Percentiles rank a stretch among this genome's conserved stretches.
phyloP scores from a whole-genome alignment of 2,329 filamentous ascomycete genomes.

The Fusarium sp. region DNA sequence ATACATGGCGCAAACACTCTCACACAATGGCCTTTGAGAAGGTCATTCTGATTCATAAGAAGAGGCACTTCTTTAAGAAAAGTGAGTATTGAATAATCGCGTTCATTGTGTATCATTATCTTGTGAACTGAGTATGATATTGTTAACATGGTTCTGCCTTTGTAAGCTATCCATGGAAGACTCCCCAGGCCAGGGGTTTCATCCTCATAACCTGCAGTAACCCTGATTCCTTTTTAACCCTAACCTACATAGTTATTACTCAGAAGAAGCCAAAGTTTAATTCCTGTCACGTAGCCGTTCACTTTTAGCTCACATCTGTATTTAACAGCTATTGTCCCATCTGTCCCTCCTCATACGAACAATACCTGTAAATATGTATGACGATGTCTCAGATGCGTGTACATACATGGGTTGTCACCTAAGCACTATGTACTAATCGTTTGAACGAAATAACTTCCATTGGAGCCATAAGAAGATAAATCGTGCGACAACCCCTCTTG shows the following conservation, averaged over 20 bases:
- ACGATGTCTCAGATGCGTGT: neutral
- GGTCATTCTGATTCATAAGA: too few species aligned
- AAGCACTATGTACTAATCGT: neutral
- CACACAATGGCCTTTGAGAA: too few species aligned
- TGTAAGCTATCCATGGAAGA: neutral
- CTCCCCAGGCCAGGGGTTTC: neutral
- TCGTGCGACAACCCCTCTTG: neutral
- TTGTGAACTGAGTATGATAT: too few species aligned
- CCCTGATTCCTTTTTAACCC: neutral
- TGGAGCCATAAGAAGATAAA: neutral
- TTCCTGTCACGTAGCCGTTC: neutral
- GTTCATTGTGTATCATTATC: too few species aligned
- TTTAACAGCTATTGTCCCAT: neutral
- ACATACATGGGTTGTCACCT: neutral
- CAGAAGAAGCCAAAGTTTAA: neutral
- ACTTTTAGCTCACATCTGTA: neutral
- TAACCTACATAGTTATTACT: neutral
- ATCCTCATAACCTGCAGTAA: neutral
- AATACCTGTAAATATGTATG: neutral
- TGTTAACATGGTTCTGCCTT: neutral
- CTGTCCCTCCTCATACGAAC: too few species aligned
- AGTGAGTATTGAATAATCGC: too few species aligned
- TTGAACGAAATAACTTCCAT: neutral
- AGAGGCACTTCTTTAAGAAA: too few species aligned
- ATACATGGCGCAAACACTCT: too few species aligned